Evolutionary conservation across 2,329 filamentous ascomycete species (phyloP).

Genomic region (Exophiala calicioides): DNA sequence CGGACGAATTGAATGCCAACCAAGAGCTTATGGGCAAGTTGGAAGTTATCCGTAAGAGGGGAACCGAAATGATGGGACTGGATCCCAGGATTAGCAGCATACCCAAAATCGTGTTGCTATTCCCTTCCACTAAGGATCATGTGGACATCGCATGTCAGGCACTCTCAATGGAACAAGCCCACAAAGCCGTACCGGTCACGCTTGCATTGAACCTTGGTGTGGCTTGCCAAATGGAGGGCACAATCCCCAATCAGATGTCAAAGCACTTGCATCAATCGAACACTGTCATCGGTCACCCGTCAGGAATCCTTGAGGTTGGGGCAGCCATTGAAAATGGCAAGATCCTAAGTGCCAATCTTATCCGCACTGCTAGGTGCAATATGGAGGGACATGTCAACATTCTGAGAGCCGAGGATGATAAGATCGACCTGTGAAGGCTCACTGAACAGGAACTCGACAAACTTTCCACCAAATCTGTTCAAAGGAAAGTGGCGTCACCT

Average conservation of each 20-base stretch:
- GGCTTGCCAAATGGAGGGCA: constrained; percentile 49
- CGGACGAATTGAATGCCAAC: constrained; percentile 55
- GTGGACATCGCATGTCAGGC: constrained; percentile 49
- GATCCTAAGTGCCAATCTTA: constrained; percentile 23
- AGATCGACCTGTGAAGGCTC: too few relatives aligned
- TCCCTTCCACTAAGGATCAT: constrained; percentile 54
- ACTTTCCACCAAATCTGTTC: too few relatives aligned
- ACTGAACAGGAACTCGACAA: too few relatives aligned
- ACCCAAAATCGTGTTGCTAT: constrained; percentile 63
- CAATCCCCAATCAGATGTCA: constrained; percentile 39
- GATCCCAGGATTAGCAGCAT: constrained; percentile 46
- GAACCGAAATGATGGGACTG: constrained; percentile 64
- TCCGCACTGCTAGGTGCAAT: constrained; percentile 26
- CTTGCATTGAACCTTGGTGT: constrained; percentile 54
- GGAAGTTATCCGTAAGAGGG: constrained; percentile 59
- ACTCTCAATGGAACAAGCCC: constrained; percentile 58
- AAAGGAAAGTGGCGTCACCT: too few relatives aligned
- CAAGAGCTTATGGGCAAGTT: constrained; percentile 49
- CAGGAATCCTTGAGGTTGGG: constrained; percentile 39
- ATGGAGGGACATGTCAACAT: constrained; percentile 29
- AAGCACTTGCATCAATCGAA: constrained; percentile 31
- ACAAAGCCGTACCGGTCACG: constrained; percentile 59
- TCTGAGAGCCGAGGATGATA: constrained; percentile 1
- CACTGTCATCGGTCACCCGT: constrained; percentile 48
- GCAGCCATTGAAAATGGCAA: constrained; percentile 17